A percentile compares a stretch with the other conserved stretches of the same genome.
These are phyloP conservation scores for Rubia yunnanensis DNA, from an alignment of 257 asterid species.

Conservation along the genomic window DNA sequence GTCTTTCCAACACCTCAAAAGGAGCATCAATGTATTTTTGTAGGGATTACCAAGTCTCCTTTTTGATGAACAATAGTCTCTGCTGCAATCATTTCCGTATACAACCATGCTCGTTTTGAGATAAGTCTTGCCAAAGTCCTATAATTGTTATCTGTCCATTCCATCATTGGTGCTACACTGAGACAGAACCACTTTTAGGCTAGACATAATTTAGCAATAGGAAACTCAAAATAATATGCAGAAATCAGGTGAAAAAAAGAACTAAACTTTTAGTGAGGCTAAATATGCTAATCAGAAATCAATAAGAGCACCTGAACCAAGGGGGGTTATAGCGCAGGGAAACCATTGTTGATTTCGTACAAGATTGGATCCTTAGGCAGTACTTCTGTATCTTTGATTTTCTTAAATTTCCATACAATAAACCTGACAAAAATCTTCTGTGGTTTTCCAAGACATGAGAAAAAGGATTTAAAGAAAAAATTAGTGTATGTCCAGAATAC, in stretches of 20 bases:
- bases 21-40: neutral
- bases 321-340: slow-evolving; percentile 60
- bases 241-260: slow-evolving; percentile 9
- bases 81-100: slow-evolving; percentile 96
- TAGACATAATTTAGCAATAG: neutral
- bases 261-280: neutral
- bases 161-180: slow-evolving; percentile 99
- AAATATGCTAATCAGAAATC: neutral
- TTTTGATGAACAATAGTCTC: slow-evolving; percentile 83
- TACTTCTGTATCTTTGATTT: slow-evolving; percentile 36
- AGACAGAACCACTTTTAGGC: slow-evolving; percentile 4
- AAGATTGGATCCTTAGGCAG: slow-evolving; percentile 33
- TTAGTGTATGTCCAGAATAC: slow-evolving; percentile 55
- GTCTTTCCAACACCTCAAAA: neutral
- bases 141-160: slow-evolving; percentile 75
- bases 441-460: slow-evolving; percentile 54
- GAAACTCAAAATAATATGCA: slow-evolving; percentile 13
- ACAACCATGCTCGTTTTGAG: slow-evolving; percentile 81
- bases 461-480: slow-evolving; percentile 67
- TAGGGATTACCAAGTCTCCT: slow-evolving; percentile 61
- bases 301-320: slow-evolving; percentile 70
- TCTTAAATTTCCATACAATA: slow-evolving; percentile 19
- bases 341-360: slow-evolving; percentile 51
- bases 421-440: slow-evolving; percentile 50
- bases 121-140: slow-evolving; percentile 89